A percentile compares a stretch with the other conserved stretches of the same genome.
These are phyloP conservation scores for Microdochium bolleyi DNA, from an alignment of 2,329 filamentous ascomycete genomes.

Conservation along the genomic window DNA sequence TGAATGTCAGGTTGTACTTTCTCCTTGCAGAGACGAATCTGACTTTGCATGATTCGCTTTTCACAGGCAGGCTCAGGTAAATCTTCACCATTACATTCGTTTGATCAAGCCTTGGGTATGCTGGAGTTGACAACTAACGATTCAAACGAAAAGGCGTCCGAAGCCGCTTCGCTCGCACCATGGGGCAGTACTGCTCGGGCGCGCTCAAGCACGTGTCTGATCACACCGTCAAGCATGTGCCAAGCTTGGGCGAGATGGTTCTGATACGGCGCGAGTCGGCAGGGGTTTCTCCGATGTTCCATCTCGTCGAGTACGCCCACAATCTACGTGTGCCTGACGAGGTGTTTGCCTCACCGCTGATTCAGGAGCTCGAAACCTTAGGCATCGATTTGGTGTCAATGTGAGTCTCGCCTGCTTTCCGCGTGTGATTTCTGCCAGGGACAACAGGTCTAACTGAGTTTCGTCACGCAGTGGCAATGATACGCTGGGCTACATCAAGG, in stretches of 20 bases:
- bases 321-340: conserved; percentile 9
- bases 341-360: conserved; percentile 9
- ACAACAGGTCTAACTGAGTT: neutral
- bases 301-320: conserved; percentile 13
- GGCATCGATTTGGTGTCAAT: conserved; percentile 14
- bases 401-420: conserved; percentile 3
- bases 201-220: neutral
- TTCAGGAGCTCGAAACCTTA: conserved; percentile 11
- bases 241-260: conserved; percentile 10
- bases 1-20: no score
- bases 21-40: neutral
- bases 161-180: neutral
- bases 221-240: conserved; percentile 1
- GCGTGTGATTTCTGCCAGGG: no score
- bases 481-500: neutral
- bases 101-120: neutral
- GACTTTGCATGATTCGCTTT: neutral
- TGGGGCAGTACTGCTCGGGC: neutral
- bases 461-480: neutral
- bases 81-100: neutral
- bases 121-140: neutral
- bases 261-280: conserved; percentile 9
- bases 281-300: conserved; percentile 10
- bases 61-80: neutral
- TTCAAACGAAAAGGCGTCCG: neutral